A percentile compares a stretch with the other conserved stretches of the same genome.
Evolutionary conservation across 306 rosid species (phyloP).

Genomic region (Prunus fruticosa): DNA sequence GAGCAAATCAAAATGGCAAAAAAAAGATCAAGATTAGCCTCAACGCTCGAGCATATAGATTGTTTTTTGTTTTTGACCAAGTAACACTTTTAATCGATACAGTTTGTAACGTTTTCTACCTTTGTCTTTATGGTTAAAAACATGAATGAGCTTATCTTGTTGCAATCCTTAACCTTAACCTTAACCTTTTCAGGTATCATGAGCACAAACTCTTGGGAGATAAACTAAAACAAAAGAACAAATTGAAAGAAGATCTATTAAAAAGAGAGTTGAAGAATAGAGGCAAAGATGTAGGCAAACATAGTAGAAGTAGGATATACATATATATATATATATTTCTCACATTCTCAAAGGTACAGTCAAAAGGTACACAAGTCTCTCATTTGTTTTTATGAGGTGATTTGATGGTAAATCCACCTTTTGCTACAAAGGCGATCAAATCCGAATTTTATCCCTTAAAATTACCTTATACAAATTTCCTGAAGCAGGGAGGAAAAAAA

Average conservation of each 20-base stretch:
- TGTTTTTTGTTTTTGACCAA: no score
- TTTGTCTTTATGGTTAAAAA: no score
- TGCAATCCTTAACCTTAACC: neutral
- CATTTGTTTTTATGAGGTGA: neutral
- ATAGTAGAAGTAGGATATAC: neutral
- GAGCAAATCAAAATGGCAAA: no score
- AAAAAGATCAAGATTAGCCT: no score
- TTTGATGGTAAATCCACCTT: neutral
- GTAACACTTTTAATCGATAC: no score
- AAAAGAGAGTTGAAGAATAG: neutral
- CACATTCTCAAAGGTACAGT: neutral
- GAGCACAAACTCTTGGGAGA: neutral
- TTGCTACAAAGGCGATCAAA: neutral
- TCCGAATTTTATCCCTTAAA: neutral
- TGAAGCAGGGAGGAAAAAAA: neutral
- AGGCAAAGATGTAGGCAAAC: neutral
- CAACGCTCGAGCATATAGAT: no score
- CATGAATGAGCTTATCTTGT: neutral
- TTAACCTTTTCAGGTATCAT: neutral
- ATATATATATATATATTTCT: constrained; percentile 9
- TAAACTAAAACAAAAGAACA: neutral
- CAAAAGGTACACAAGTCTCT: constrained; percentile 4
- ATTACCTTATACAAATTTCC: neutral
- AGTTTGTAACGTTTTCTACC: no score
- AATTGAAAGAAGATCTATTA: neutral